These are phyloP conservation scores for Aphelidium insulamus DNA, from an alignment of 371 early-diverging fungal species.

Conservation along the genomic window DNA sequence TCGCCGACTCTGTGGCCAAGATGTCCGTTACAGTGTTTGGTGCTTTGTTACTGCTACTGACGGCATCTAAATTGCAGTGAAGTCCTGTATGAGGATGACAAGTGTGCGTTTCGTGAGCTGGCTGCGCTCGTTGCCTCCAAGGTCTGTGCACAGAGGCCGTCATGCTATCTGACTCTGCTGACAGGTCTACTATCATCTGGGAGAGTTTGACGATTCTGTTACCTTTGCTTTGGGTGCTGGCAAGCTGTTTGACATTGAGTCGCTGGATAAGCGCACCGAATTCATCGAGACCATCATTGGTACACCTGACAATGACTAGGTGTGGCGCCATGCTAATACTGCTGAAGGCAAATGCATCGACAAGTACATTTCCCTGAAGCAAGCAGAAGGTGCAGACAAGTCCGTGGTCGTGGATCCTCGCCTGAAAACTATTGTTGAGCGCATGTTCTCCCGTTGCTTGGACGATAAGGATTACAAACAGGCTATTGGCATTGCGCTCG, in stretches of 20 bases:
- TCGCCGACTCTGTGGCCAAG: slow-evolving; percentile 77
- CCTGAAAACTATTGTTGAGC: slow-evolving; percentile 67
- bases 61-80: slow-evolving; percentile 27
- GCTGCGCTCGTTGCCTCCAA: slow-evolving; percentile 92
- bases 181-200: slow-evolving; percentile 77
- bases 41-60: not conserved
- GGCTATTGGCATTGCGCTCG: slow-evolving; percentile 85
- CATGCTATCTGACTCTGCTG: not conserved
- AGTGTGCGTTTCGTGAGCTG: slow-evolving; percentile 56
- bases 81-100: slow-evolving; percentile 70
- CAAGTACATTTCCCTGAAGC: slow-evolving; percentile 55
- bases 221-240: slow-evolving; percentile 90
- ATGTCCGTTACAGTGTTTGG: slow-evolving; percentile 40
- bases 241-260: slow-evolving; percentile 61
- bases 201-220: slow-evolving; percentile 82
- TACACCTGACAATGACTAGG: slow-evolving; percentile 9
- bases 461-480: slow-evolving; percentile 66
- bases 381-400: slow-evolving; percentile 13
- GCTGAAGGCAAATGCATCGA: slow-evolving; percentile 63
- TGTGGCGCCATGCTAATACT: not conserved
- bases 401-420: slow-evolving; percentile 37
- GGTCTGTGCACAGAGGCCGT: slow-evolving; percentile 16
- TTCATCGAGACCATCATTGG: slow-evolving; percentile 83
- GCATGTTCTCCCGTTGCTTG: slow-evolving; percentile 80
- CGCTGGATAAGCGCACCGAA: slow-evolving; percentile 44